These are phyloP conservation scores for Colletotrichum aenigma DNA, from an alignment of 2,329 filamentous ascomycete species.

Conservation along the genomic window DNA sequence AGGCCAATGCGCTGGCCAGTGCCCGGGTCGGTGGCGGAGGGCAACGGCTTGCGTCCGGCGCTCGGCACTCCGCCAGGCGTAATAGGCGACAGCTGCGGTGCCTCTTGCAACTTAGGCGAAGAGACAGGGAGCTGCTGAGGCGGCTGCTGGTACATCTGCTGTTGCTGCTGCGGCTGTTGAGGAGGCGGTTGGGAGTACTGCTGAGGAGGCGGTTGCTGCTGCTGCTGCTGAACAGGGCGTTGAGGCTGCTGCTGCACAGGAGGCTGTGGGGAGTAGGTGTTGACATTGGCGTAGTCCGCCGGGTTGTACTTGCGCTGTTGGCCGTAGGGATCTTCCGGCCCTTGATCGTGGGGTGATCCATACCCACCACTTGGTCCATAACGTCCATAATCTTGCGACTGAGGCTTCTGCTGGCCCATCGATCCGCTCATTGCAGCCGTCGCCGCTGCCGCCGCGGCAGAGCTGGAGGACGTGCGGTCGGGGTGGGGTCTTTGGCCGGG, in stretches of 20 bases:
- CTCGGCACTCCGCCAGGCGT: slow-evolving; percentile 15
- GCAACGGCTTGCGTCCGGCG: slow-evolving; percentile 60
- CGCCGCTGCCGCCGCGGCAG: slow-evolving; percentile 60
- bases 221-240: slow-evolving; percentile 34
- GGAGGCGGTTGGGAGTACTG: slow-evolving; percentile 36
- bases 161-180: slow-evolving; percentile 32
- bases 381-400: slow-evolving; percentile 34
- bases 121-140: slow-evolving; percentile 20
- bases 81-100: slow-evolving; percentile 30
- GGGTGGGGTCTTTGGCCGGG: slow-evolving; percentile 51
- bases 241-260: slow-evolving; percentile 35
- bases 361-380: slow-evolving; percentile 33
- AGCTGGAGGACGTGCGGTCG: slow-evolving; percentile 57
- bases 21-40: slow-evolving; percentile 73
- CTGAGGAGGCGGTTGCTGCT: slow-evolving; percentile 35
- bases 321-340: slow-evolving; percentile 33
- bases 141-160: slow-evolving; percentile 31
- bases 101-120: slow-evolving; percentile 16
- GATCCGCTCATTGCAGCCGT: slow-evolving; percentile 61
- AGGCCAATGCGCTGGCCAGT: slow-evolving; percentile 87
- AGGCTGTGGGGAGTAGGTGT: slow-evolving; percentile 43
- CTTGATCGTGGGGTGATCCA: slow-evolving; percentile 27
- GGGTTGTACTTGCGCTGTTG: slow-evolving; percentile 77
- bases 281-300: slow-evolving; percentile 72
- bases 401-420: slow-evolving; percentile 33